A percentile compares a stretch with the other conserved stretches of the same genome.
These are phyloP conservation scores for Danielia reshetovae DNA, from an alignment of 805 yeast species.

Conservation along the genomic window DNA sequence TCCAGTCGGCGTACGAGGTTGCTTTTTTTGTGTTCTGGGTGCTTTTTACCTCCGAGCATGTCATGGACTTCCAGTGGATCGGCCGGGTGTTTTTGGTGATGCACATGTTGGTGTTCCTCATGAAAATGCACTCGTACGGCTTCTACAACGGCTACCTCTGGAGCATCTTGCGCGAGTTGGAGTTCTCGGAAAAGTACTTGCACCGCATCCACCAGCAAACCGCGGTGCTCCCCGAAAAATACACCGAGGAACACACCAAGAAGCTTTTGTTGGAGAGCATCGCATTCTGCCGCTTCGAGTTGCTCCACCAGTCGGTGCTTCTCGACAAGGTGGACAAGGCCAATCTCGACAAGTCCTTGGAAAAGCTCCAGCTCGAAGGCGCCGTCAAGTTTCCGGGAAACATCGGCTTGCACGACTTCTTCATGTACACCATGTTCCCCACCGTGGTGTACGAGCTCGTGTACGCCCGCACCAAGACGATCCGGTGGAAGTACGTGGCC, in stretches of 20 bases:
- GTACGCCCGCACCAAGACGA: constrained; percentile 68
- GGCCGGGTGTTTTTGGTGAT: constrained; percentile 80
- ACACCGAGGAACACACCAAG: constrained; percentile 21
- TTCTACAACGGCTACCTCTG: constrained; percentile 90
- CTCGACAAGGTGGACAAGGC: constrained; percentile 14
- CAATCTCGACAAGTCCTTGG: constrained; percentile 10
- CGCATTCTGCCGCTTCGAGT: constrained; percentile 69
- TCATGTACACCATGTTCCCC: constrained; percentile 83
- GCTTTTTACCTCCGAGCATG: constrained; percentile 46
- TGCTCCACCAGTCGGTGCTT: constrained; percentile 49
- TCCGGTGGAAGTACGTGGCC: constrained; percentile 66
- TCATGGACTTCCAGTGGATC: constrained; percentile 75
- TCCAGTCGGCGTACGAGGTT: constrained; percentile 57
- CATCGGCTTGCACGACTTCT: constrained; percentile 60
- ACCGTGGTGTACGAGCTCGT: constrained; percentile 79
- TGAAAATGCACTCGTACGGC: constrained; percentile 95
- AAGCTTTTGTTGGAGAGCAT: constrained; percentile 39
- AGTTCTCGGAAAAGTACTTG: constrained; percentile 43
- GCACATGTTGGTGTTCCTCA: constrained; percentile 80
- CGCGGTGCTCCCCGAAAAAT: constrained; percentile 32
- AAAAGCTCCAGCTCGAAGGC: constrained; percentile 6
- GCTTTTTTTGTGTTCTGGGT: constrained; percentile 50
- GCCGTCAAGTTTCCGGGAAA: constrained; percentile 63
- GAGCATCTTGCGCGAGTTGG: constrained; percentile 53
- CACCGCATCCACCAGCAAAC: constrained; percentile 4